A percentile compares a stretch with the other conserved stretches of the same genome.
phyloP scores from a whole-genome alignment of 148 eudicot genomes.

The Chenopodium formosanum region DNA sequence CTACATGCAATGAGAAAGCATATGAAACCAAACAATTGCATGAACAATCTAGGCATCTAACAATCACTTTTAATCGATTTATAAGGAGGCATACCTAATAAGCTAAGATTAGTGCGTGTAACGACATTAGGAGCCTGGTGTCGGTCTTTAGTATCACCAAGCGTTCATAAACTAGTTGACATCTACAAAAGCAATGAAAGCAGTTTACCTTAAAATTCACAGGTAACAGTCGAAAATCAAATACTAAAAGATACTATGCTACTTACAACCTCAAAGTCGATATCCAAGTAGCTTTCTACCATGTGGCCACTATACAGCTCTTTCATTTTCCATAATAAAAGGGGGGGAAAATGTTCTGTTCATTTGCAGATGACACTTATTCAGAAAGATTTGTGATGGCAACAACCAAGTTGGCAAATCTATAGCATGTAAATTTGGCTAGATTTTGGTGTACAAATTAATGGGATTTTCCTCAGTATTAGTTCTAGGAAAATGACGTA shows the following conservation, averaged over 20 bases:
- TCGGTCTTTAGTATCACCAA: no score
- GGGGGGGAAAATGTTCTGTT: neutral
- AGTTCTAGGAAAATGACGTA: slow-evolving; percentile 12
- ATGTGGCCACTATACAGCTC: slow-evolving; percentile 18
- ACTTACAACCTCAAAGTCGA: slow-evolving; percentile 7
- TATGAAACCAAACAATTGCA: no score
- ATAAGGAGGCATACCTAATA: no score
- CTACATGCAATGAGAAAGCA: no score
- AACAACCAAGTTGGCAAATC: slow-evolving; percentile 25
- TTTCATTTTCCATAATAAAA: slow-evolving; percentile 7
- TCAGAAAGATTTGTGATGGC: slow-evolving; percentile 20
- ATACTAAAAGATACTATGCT: slow-evolving; percentile 1
- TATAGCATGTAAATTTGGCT: slow-evolving; percentile 16
- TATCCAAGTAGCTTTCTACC: slow-evolving; percentile 23
- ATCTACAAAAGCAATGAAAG: neutral
- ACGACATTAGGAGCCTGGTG: no score
- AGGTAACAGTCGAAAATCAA: slow-evolving; percentile 9
- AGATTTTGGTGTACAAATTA: slow-evolving; percentile 5
- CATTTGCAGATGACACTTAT: slow-evolving; percentile 19
- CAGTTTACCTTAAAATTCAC: slow-evolving; percentile 20
- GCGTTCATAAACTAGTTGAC: no score
- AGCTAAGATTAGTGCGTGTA: no score
- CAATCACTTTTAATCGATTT: no score
- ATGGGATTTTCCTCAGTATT: neutral
- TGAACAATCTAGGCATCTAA: no score